Evolutionary conservation across 176 grass and related monocot genomes (phyloP).

Genomic region (Aegilops speltoides): DNA sequence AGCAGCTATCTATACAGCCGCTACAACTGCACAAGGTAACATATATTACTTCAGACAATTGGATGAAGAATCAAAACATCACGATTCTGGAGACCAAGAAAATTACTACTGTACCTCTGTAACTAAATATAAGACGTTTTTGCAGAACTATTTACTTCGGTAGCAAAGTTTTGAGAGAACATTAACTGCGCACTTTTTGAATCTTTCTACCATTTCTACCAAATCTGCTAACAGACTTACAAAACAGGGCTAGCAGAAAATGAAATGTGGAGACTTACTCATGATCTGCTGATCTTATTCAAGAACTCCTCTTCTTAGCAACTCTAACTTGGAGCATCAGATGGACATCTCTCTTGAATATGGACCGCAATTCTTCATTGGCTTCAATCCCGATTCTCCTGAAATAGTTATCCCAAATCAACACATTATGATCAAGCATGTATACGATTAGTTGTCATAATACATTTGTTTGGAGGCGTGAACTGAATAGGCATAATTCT

Average conservation of each 20-base stretch:
- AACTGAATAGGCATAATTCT: not conserved
- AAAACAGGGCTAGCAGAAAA: not conserved
- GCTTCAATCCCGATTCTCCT: slow-evolving; percentile 99
- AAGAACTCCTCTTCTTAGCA: slow-evolving; percentile 69
- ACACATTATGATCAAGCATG: not conserved
- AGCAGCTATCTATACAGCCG: slow-evolving; percentile 1
- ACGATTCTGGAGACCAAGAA: not conserved
- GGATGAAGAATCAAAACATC: not conserved
- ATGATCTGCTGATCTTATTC: slow-evolving; percentile 38
- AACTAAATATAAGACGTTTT: too few species aligned
- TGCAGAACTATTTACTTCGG: not conserved
- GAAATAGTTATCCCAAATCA: slow-evolving; percentile 13
- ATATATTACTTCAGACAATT: not conserved
- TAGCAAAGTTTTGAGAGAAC: not conserved
- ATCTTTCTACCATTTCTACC: not conserved
- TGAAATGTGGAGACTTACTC: slow-evolving; percentile 19
- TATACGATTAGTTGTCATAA: not conserved
- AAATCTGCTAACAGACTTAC: not conserved
- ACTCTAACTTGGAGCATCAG: slow-evolving; percentile 95
- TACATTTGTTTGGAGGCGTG: not conserved
- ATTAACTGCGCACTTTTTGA: not conserved
- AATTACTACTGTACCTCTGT: not conserved
- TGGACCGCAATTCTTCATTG: slow-evolving; percentile 88
- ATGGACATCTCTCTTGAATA: slow-evolving; percentile 96
- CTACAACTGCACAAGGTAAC: slow-evolving; percentile 22